Evolutionary conservation across 345 rosid species (phyloP).

Genomic region (Gossypioides kirkii): DNA sequence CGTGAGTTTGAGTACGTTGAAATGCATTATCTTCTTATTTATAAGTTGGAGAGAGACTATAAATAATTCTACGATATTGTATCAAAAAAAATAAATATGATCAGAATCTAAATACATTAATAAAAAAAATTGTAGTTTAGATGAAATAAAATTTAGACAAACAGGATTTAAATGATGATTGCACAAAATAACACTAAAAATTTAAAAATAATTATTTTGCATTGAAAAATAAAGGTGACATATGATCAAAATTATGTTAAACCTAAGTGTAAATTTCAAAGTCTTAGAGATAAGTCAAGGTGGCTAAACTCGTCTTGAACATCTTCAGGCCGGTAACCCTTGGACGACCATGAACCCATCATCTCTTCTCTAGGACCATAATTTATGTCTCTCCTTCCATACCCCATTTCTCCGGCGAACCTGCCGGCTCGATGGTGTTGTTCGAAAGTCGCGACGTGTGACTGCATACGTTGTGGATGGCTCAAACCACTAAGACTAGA

Average conservation of each 20-base stretch:
- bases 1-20: accelerated
- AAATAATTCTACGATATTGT: too few relatives aligned
- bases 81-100: too few relatives aligned
- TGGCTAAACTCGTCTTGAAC: conserved; percentile 57
- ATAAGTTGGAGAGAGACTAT: too few relatives aligned
- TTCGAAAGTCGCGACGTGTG: conserved; percentile 25
- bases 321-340: conserved; percentile 36
- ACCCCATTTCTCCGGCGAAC: conserved; percentile 26
- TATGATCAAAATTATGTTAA: too few relatives aligned
- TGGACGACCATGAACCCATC: conserved; percentile 33
- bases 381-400: conserved; percentile 21
- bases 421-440: conserved; percentile 31
- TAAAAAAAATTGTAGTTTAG: too few relatives aligned
- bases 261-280: conserved; percentile 26
- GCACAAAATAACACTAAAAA: too few relatives aligned
- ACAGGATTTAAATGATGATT: too few relatives aligned
- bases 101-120: too few relatives aligned
- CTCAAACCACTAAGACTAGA: conserved; percentile 6
- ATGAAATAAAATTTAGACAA: too few relatives aligned
- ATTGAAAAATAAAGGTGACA: too few relatives aligned
- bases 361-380: conserved; percentile 18
- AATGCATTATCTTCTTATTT: too few relatives aligned
- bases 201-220: too few relatives aligned
- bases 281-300: conserved; percentile 79
- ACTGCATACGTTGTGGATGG: conserved; percentile 14